Evolutionary conservation across 1,284 basidiomycete genomes (phyloP).

Genomic region (Stygiomarasmius scandens): DNA sequence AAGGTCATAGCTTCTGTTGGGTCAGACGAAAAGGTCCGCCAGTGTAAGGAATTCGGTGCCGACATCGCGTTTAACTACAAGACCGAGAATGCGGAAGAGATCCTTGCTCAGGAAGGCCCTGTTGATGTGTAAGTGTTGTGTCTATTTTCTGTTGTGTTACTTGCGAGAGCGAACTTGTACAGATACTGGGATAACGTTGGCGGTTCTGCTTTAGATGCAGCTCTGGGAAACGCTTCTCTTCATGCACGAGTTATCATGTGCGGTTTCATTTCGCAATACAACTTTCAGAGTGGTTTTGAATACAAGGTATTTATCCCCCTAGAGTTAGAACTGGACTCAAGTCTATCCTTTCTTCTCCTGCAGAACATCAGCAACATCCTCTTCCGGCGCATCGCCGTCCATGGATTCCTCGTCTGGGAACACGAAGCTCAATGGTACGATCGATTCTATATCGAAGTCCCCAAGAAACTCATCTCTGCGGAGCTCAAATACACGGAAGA

Average conservation of each 20-base stretch:
- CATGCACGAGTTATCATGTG: constrained; percentile 10
- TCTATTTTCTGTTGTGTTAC: neutral
- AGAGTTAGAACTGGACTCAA: too few relatives aligned
- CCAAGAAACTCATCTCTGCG: neutral
- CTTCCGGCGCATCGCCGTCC: constrained; percentile 47
- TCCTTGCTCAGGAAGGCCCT: constrained; percentile 60
- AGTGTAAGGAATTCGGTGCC: constrained; percentile 64
- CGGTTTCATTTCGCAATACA: constrained; percentile 29
- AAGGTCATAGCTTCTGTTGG: constrained; percentile 79
- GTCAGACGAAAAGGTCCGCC: constrained; percentile 67
- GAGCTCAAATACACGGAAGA: neutral
- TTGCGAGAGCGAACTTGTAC: neutral
- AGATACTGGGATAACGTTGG: constrained; percentile 62
- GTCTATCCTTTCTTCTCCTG: too few relatives aligned
- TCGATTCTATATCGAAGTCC: neutral
- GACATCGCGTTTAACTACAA: constrained; percentile 82
- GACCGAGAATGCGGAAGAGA: constrained; percentile 47
- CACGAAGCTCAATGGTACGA: neutral
- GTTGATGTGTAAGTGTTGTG: constrained; percentile 51
- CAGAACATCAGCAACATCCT: constrained; percentile 38
- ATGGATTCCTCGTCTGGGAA: constrained; percentile 61
- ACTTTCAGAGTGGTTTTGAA: constrained; percentile 28
- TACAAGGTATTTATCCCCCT: too few relatives aligned
- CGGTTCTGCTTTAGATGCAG: constrained; percentile 65
- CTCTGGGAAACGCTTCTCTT: constrained; percentile 34